Percentiles rank a stretch among this genome's conserved stretches.
These are phyloP conservation scores for Talaromyces sp. DNA, from an alignment of 2,329 filamentous ascomycete genomes.

Conservation along the genomic window DNA sequence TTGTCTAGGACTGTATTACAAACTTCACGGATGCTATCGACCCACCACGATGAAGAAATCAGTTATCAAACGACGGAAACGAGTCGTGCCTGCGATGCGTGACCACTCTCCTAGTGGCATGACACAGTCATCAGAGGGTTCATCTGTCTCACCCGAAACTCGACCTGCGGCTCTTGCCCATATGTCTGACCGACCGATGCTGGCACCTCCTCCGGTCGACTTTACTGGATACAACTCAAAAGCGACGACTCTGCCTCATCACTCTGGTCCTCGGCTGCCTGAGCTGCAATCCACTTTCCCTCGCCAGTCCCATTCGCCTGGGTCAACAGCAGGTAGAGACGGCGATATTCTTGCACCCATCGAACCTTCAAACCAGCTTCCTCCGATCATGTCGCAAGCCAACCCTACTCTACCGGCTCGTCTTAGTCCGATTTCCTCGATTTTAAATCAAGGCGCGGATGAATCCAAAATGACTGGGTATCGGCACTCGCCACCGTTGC, in stretches of 20 bases:
- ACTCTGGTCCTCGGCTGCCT: constrained; percentile 26
- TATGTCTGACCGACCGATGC: constrained; percentile 33
- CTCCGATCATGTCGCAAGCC: constrained; percentile 32
- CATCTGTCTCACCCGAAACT: constrained; percentile 39
- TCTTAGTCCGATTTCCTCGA: constrained; percentile 69
- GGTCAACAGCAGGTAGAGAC: constrained; percentile 24
- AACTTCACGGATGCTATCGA: constrained; percentile 87
- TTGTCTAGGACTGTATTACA: constrained; percentile 78
- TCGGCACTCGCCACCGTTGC: constrained; percentile 22
- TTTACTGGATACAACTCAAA: constrained; percentile 43
- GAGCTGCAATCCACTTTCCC: constrained; percentile 20
- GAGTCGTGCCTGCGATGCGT: constrained; percentile 74
- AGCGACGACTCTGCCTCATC: constrained; percentile 23
- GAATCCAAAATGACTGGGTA: constrained; percentile 15
- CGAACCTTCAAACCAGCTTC: constrained; percentile 33
- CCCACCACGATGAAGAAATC: constrained; percentile 99
- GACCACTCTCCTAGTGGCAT: constrained; percentile 40
- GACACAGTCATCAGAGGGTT: constrained; percentile 36
- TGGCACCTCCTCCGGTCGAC: constrained; percentile 44
- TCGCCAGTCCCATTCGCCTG: constrained; percentile 12
- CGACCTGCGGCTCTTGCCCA: constrained; percentile 29
- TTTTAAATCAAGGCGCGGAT: constrained; percentile 56
- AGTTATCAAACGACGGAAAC: constrained; percentile 91
- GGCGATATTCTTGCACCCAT: constrained; percentile 22
- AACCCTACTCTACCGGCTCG: constrained; percentile 49